These are phyloP conservation scores for Colletotrichum destructivum DNA, from an alignment of 2,329 filamentous ascomycete species.

Conservation along the genomic window DNA sequence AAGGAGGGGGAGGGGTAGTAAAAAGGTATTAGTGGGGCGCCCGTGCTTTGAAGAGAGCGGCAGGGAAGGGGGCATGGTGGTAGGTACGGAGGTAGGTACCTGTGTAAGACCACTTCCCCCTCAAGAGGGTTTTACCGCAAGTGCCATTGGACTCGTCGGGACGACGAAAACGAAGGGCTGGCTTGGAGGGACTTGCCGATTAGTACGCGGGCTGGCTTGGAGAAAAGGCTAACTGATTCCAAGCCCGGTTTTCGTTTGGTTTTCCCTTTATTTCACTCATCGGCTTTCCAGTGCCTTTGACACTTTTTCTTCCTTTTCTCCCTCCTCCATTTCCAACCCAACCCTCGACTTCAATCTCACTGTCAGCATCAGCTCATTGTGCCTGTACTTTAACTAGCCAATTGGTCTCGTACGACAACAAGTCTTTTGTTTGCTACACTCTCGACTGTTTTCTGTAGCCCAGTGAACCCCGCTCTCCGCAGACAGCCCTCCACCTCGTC, in stretches of 20 bases:
- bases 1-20: conserved; percentile 38
- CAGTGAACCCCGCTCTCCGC: conserved; percentile 11
- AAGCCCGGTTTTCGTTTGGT: conserved; percentile 7
- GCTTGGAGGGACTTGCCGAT: neutral
- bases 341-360: neutral
- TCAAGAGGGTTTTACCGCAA: conserved; percentile 5
- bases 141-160: conserved; percentile 17
- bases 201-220: neutral
- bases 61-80: neutral
- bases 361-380: conserved; percentile 1
- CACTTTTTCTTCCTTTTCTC: neutral
- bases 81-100: neutral
- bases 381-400: neutral
- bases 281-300: neutral
- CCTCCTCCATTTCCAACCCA: neutral
- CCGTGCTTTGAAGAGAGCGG: neutral
- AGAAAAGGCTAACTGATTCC: neutral
- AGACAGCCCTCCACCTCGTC: conserved; percentile 10
- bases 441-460: conserved; percentile 8
- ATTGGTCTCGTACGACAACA: conserved; percentile 26
- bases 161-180: conserved; percentile 14
- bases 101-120: conserved; percentile 8
- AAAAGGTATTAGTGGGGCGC: neutral
- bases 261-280: conserved; percentile 12
- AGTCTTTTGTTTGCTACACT: neutral